Evolutionary conservation across 2,329 filamentous ascomycete genomes (phyloP).

Genomic region (Exserohilum turcica): DNA sequence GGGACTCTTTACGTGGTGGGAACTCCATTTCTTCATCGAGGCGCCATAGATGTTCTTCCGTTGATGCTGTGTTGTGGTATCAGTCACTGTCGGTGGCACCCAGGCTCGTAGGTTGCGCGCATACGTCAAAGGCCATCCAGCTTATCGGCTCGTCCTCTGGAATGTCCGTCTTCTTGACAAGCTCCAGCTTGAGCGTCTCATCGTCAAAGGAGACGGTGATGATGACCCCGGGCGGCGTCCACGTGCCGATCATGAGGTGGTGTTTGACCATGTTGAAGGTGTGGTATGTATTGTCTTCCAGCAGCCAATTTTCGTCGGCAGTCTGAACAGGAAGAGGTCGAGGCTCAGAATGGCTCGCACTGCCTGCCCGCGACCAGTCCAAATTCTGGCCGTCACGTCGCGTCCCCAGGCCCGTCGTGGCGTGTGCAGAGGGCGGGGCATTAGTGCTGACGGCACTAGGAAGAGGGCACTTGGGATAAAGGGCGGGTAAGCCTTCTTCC

Average conservation of each 20-base stretch:
- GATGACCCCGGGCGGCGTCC: slow-evolving; percentile 87
- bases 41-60: slow-evolving; percentile 87
- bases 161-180: slow-evolving; percentile 81
- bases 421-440: slow-evolving; percentile 34
- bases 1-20: slow-evolving; percentile 75
- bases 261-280: slow-evolving; percentile 68
- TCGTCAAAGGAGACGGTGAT: slow-evolving; percentile 90
- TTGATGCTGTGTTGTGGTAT: slow-evolving; percentile 62
- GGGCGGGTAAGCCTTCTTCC: slow-evolving; percentile 37
- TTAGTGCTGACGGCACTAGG: slow-evolving; percentile 3
- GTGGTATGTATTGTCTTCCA: slow-evolving; percentile 1
- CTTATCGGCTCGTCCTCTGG: slow-evolving; percentile 85
- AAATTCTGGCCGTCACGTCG: slow-evolving; percentile 14
- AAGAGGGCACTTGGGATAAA: slow-evolving; percentile 25
- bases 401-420: slow-evolving; percentile 14
- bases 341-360: background rate
- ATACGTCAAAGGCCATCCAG: slow-evolving; percentile 89
- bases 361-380: background rate
- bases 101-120: slow-evolving; percentile 31
- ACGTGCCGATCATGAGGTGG: slow-evolving; percentile 90
- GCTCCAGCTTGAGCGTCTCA: slow-evolving; percentile 71
- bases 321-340: background rate
- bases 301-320: background rate
- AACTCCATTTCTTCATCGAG: slow-evolving; percentile 93
- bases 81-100: slow-evolving; percentile 17